These are phyloP conservation scores for Termitomyces sp. DNA, from an alignment of 768 basidiomycete species.

Conservation along the genomic window DNA sequence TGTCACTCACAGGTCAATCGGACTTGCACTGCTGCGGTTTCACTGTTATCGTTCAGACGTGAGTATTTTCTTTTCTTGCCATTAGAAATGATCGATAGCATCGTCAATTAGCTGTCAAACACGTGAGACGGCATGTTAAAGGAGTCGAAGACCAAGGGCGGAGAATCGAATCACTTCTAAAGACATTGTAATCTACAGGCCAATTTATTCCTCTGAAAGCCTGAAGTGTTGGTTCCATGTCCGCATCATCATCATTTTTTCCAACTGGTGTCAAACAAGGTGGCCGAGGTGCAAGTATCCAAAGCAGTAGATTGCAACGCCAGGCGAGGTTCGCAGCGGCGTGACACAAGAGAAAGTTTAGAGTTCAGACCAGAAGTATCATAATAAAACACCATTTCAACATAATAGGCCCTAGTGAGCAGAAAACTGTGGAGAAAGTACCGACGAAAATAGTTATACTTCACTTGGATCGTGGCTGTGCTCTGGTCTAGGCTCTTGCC, in stretches of 20 bases:
- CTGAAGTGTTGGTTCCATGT: neutral
- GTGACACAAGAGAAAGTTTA: no score
- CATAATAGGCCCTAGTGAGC: no score
- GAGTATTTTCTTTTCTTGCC: neutral
- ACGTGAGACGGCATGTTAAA: slow-evolving; percentile 5
- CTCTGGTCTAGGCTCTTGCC: no score
- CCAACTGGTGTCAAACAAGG: neutral
- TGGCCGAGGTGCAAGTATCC: neutral
- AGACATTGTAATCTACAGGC: neutral
- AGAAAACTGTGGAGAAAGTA: no score
- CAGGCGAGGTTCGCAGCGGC: no score
- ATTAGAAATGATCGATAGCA: neutral
- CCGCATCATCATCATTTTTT: neutral
- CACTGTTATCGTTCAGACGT: neutral
- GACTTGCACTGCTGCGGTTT: slow-evolving; percentile 6
- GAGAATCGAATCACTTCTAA: neutral
- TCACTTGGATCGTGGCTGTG: no score
- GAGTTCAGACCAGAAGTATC: no score
- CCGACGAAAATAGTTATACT: no score
- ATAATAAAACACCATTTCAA: no score
- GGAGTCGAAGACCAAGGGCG: neutral
- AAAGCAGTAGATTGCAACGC: no score
- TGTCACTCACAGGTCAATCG: neutral
- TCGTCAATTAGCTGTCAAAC: slow-evolving; percentile 1
- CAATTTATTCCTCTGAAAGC: neutral